These are phyloP conservation scores for Penstemon barbatus DNA, from an alignment of 257 asterid genomes.

Conservation along the genomic window DNA sequence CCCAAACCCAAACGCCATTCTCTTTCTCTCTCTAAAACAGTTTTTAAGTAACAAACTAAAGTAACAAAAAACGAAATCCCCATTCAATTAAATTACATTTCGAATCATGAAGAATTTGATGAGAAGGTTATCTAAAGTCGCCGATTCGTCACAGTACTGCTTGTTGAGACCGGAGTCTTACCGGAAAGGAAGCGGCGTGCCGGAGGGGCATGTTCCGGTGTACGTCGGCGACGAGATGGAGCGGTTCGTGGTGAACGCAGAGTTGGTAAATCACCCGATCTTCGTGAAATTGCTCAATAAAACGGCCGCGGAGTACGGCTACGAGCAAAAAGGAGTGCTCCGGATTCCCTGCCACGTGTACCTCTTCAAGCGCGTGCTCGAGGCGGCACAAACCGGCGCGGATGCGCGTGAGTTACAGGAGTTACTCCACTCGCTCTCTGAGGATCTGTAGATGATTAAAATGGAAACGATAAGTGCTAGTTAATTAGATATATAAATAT, in stretches of 20 bases:
- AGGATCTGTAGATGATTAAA: constrained; percentile 15
- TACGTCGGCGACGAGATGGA: constrained; percentile 69
- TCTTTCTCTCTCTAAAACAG: constrained; percentile 23
- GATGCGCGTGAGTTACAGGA: constrained; percentile 25
- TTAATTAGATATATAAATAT: too few species aligned
- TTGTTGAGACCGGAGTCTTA: constrained; percentile 27
- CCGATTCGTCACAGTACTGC: constrained; percentile 48
- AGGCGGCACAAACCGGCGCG: constrained; percentile 42
- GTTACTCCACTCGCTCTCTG: constrained; percentile 27
- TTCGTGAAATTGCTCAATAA: constrained; percentile 45
- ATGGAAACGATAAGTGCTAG: neutral
- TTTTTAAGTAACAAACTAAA: neutral
- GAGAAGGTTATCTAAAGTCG: constrained; percentile 47
- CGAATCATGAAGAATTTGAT: constrained; percentile 52
- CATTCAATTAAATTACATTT: too few species aligned
- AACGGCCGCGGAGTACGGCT: constrained; percentile 61
- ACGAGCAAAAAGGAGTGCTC: constrained; percentile 54
- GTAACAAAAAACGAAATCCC: too few species aligned
- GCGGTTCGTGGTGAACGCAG: constrained; percentile 56
- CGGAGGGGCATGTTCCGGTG: constrained; percentile 64
- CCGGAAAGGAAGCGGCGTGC: constrained; percentile 37
- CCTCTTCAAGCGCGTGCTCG: constrained; percentile 54
- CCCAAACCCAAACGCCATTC: neutral
- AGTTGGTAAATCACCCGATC: constrained; percentile 49
- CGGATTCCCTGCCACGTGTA: constrained; percentile 58